Percentiles rank a stretch among this genome's conserved stretches.
Evolutionary conservation across 2,329 filamentous ascomycete genomes (phyloP).

Genomic region (Macroventuria anomochaeta): DNA sequence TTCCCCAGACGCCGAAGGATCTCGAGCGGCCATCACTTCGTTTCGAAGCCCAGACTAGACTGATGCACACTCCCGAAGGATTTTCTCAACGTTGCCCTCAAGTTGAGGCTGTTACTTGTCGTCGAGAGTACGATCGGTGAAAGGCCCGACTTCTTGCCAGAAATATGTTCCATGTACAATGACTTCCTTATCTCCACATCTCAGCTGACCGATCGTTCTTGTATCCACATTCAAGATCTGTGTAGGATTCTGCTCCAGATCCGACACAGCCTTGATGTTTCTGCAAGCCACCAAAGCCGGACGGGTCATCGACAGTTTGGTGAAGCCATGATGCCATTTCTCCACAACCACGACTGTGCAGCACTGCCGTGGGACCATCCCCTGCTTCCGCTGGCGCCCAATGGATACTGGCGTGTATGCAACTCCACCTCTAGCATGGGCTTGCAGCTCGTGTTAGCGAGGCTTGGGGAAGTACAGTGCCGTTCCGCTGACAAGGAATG

Average conservation of each 20-base stretch:
- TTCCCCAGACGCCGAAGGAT: conserved; percentile 1
- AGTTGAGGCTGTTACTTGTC: conserved; percentile 1
- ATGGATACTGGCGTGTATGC: conserved; percentile 14
- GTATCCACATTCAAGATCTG: conserved; percentile 1
- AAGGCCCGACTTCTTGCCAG: conserved; percentile 3
- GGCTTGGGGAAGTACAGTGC: conserved; percentile 10
- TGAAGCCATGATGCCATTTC: conserved; percentile 3
- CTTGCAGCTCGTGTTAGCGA: conserved; percentile 18
- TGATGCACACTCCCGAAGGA: not conserved
- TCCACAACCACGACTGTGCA: not conserved
- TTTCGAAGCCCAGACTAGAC: conserved; percentile 5
- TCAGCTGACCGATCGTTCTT: conserved; percentile 6
- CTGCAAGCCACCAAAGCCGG: conserved; percentile 13
- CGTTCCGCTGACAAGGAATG: conserved; percentile 11
- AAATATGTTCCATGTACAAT: conserved; percentile 2
- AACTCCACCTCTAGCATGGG: conserved; percentile 10
- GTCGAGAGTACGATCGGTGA: conserved; percentile 8
- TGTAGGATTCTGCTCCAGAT: not conserved
- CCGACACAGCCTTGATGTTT: not conserved
- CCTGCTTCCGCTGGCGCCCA: conserved; percentile 1
- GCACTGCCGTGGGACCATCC: conserved; percentile 9
- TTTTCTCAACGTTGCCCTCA: not conserved
- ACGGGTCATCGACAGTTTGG: not conserved
- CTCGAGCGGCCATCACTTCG: not conserved
- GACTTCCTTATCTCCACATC: not conserved